Base-by-base conservation (phyloP, 495 filamentous ascomycete genomes). In the Penicilliopsis zonata region DNA sequence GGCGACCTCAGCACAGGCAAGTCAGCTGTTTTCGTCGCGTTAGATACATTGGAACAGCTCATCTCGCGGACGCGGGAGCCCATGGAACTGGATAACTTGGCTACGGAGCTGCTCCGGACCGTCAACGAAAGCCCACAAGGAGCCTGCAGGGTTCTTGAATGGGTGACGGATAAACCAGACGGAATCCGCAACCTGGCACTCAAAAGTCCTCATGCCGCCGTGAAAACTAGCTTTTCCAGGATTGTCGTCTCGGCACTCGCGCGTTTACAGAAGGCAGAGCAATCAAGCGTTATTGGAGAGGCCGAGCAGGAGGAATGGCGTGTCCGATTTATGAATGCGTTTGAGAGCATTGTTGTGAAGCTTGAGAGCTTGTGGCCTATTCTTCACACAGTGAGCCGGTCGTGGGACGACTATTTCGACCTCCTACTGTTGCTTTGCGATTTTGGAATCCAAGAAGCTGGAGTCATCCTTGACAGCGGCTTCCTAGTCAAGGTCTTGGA, bases 401-500 rank as follows among this genome's bases (percentile, higher is more conserved):
- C 75, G 6, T 93, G 85, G 85, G 71, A 75, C 24, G 85, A 93
- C 44, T 86, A 81, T 27, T 90, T 90, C 42, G 74, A 72, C 16
- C 65, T 82, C 19, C 58, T 87, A 38, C 43, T 65, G 17, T 54
- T 63, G 10, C 72, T 87, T 39, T 70, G 70, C 14, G 61, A 53
- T 18, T 47, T 78, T 29, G 77, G 78, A 1, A 44, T 52, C 4
- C 41, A 59, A 9, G 72, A 83, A 47, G 53, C 65, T 6, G 52
- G 55, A 4, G 40, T 64, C 4, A 53, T 84, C 18, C 60, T 86
- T 14, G 59, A 67, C 18, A 58, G 52, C 26, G 65, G 63, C 1
- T 74, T 74, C 38, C 52, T 86, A 12, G 49, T 50, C 23, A 67
- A 59, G 27, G 69, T 74, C 31, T 34, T 86, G 18, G 64, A 74